Base-by-base conservation (phyloP, 1,139 yeast species). In the Entelexis sorbosivorans region DNA sequence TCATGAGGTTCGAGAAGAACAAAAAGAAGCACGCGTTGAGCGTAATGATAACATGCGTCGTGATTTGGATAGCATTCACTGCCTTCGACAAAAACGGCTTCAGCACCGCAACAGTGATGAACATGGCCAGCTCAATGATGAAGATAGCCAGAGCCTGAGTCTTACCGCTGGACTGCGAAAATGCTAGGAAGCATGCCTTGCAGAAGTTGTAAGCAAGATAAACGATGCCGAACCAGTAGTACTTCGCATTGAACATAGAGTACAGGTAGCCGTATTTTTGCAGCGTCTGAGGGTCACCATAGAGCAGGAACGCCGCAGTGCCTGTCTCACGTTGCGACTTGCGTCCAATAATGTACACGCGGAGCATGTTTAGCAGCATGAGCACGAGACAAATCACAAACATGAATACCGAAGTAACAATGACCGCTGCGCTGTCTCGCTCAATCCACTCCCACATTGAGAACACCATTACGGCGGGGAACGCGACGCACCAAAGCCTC, bases 21-120 rank as follows among this genome's bases (percentile, higher is more conserved):
- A 87, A 69, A 68, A 86, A 89, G 72, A 91, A 83, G 52, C 88
- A 68, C 1, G 96, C 81, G 67, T 91, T 91, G 61, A 89, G 68
- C 45, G 87, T 75, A 61, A 80, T 82, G 57, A 91, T 79, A 44
- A 84, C 76, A 49, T 83, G 79, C 63, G 89, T 86, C 54, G 82
- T 74, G 60, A 91, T 89, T 69, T 88, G 91, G 74, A 89, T 86
- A 24, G 79, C 79, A 65, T 91, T 91, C 32, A 97, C 89, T 68
- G 94, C 77, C 68, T 81, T 87, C 69, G 91, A 96, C 88, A 93
- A 79, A 67, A 78, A 91, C 16, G 98, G 98, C 66, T 87, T 77
- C 56, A 74, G 72, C 74, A 77, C 75, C 64, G 89, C 82, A 33
- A 89, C 65, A 1, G 73, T 71, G 35, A 74, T 75, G 59, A 84